phyloP scores from a whole-genome alignment of 108 stramenopile genomes.

The Hondaea fermentalgiana region DNA sequence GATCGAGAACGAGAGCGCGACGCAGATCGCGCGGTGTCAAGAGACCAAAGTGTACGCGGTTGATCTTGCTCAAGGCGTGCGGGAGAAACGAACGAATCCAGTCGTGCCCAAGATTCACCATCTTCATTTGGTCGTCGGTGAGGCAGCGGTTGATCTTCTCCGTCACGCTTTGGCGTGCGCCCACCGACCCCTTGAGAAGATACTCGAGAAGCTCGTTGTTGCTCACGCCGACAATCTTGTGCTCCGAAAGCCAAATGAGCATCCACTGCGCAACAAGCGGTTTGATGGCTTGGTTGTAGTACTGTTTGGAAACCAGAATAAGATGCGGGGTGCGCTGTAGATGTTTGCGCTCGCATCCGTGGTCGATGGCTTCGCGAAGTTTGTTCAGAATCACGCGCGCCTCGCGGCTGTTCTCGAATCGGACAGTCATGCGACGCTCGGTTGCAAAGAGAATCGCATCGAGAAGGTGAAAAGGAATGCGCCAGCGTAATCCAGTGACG shows the following conservation, averaged over 20 bases:
- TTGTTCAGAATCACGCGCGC: conserved; percentile 57
- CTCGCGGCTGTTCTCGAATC: neutral
- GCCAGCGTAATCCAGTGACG: conserved; percentile 67
- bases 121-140: conserved; percentile 23
- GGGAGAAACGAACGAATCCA: conserved; percentile 31
- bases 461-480: conserved; percentile 87
- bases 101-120: conserved; percentile 21
- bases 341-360: conserved; percentile 66
- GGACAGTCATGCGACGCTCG: conserved; percentile 45
- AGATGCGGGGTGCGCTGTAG: conserved; percentile 83
- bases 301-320: conserved; percentile 73
- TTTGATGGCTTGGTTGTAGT: conserved; percentile 75
- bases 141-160: neutral
- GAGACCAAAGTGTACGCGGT: conserved; percentile 36
- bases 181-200: neutral
- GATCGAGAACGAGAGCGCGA: neutral
- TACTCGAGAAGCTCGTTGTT: neutral
- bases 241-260: conserved; percentile 71
- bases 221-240: conserved; percentile 15
- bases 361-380: conserved; percentile 61
- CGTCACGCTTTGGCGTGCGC: neutral
- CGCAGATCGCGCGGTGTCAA: conserved; percentile 15
- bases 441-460: conserved; percentile 66
- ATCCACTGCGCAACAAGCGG: conserved; percentile 91
- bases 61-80: conserved; percentile 27